A percentile compares a stretch with the other conserved stretches of the same genome.
Conservation (phyloP, 805 yeast species). For the Brettanomyces sp. region DNA sequence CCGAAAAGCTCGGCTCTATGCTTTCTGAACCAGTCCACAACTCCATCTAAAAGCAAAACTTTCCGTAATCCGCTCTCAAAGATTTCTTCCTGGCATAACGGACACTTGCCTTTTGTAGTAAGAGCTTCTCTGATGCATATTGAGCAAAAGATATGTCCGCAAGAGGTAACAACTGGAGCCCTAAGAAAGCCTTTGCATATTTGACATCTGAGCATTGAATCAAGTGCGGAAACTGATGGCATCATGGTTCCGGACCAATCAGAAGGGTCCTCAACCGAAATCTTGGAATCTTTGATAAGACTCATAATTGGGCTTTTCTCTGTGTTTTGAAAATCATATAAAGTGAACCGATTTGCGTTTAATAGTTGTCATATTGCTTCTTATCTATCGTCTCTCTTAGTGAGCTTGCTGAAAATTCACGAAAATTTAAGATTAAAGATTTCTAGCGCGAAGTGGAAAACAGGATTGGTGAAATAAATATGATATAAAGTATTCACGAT, state of each 20-base stretch:
- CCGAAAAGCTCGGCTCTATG: conserved; percentile 33
- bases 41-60: conserved; percentile 63
- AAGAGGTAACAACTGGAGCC: conserved; percentile 76
- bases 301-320: background rate
- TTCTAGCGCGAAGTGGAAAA: too few relatives aligned
- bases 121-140: conserved; percentile 71
- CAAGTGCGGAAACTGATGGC: conserved; percentile 53
- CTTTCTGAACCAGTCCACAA: conserved; percentile 42
- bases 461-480: too few relatives aligned
- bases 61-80: conserved; percentile 62
- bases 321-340: too few relatives aligned
- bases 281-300: background rate
- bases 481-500: too few relatives aligned
- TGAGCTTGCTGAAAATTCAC: too few relatives aligned
- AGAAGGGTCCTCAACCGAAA: conserved; percentile 47
- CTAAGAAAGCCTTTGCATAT: conserved; percentile 76
- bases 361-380: too few relatives aligned
- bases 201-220: conserved; percentile 69
- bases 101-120: conserved; percentile 55
- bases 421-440: too few relatives aligned
- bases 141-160: conserved; percentile 88
- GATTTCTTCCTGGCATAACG: conserved; percentile 64
- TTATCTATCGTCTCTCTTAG: too few relatives aligned
- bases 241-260: conserved; percentile 54
- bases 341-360: too few relatives aligned